A percentile compares a stretch with the other conserved stretches of the same genome.
Conservation (phyloP, 163 green algal genomes). For the Volvox carteri region DNA sequence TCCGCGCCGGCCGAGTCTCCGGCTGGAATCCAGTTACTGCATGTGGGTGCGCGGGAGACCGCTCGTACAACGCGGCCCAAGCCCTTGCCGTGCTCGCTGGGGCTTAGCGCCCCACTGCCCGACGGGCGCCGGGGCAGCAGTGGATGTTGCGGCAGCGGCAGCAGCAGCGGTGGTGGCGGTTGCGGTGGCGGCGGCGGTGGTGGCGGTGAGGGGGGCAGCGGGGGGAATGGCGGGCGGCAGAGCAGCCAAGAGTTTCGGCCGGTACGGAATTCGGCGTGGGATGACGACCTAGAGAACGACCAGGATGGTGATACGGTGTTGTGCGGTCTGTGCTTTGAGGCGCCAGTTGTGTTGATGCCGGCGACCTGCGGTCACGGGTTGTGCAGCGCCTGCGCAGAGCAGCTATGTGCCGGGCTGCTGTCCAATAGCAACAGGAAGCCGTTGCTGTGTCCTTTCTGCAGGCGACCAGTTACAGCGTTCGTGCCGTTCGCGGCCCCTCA, state of each 20-base stretch:
- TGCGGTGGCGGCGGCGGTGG: not conserved
- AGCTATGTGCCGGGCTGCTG: not conserved
- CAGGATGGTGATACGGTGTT: not conserved
- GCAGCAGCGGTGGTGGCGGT: not conserved
- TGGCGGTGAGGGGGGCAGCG: not conserved
- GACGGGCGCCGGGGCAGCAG: not conserved
- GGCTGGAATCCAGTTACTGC: not conserved
- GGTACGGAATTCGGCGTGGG: not conserved
- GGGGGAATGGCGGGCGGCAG: not conserved
- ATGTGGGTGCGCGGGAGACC: not conserved
- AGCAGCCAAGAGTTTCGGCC: not conserved
- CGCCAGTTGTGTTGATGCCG: not conserved
- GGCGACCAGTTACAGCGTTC: not conserved
- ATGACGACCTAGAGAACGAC: not conserved
- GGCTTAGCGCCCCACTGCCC: not conserved
- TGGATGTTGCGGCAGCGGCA: not conserved
- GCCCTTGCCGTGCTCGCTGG: not conserved
- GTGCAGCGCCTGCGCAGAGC: slow-evolving; percentile 1
- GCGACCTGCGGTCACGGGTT: slow-evolving; percentile 1
- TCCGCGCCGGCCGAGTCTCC: not conserved
- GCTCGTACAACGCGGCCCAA: not conserved
- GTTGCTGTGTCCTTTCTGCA: slow-evolving; percentile 15
- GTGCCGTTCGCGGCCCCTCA: not conserved
- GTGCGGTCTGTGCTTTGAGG: slow-evolving; percentile 3
- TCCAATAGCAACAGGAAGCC: not conserved